Base-by-base conservation (phyloP, 352 stramenopile genomes). In the Pythium phragmitis region DNA sequence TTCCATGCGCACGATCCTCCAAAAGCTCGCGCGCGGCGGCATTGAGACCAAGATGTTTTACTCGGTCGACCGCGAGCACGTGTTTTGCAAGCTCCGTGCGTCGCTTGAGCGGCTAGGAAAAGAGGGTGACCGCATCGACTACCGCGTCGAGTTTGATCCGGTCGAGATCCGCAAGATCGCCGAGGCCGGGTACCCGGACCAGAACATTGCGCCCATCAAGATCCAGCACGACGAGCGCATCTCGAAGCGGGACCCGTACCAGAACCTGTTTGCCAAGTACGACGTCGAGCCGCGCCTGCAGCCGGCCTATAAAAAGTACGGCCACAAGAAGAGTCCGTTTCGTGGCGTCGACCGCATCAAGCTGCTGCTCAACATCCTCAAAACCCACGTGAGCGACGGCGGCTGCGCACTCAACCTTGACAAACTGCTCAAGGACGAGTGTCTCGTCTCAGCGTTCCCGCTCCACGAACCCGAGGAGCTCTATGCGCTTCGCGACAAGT, bases 11-110 rank as follows among this genome's bases (percentile, higher is more conserved):
- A 79, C 67, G 16, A 80, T 92, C 36, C 74, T 92, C 34, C 77
- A 90, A 65, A 73, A 82, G 19, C 68, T 92, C 54, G 83, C 80
- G 23, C 71, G 71, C 34, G 83, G 79, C 33, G 83, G 83, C 57
- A 87, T 92, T 17, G 83, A 92, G 73, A 92, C 83, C 74, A 89
- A 90, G 67, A 89, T 92, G 79, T 92, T 89, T 46, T 90, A 92
- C 75, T 88, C 83, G 16, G 60, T 71, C 4, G 74, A 85, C 49
- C 79, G 81, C 54, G 77, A 86, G 17, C 72, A 82, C 36, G 83
- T 92, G 26, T 90, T 92, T 63, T 92, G 83, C 67, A 92, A 92
- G 65, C 67, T 92, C 46, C 80, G 83, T 30, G 80, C 79, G 50
- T 86, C 79, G 55, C 68, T 88, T 26, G 79, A 88, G 53, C 76